phyloP scores from a whole-genome alignment of 164 flowering plant genomes.

The Tinospora cordifolia region DNA sequence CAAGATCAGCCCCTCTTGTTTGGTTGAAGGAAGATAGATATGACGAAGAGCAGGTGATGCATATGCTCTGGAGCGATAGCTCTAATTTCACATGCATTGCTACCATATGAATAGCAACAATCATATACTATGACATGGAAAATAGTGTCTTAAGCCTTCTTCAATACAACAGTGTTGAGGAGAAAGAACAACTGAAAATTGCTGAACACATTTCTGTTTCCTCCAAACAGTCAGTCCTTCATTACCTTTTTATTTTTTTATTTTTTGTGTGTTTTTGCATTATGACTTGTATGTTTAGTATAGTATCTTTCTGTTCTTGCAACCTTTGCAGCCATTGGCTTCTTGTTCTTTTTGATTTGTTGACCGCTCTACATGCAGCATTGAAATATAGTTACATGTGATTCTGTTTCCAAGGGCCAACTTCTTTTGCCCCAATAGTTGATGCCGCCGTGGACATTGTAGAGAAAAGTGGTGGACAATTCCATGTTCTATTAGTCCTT shows the following conservation, averaged over 20 bases:
- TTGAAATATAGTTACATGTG: background rate
- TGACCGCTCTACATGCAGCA: background rate
- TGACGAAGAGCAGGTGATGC: background rate
- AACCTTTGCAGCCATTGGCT: background rate
- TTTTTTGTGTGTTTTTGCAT: background rate
- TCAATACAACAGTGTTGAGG: background rate
- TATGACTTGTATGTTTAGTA: background rate
- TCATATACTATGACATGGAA: background rate
- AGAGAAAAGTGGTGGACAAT: conserved; percentile 60
- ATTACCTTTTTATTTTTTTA: too few species aligned
- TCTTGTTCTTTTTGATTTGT: background rate
- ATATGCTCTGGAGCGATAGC: background rate
- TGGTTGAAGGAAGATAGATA: background rate
- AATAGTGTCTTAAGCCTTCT: background rate
- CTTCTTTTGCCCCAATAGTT: conserved; percentile 65
- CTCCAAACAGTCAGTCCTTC: background rate
- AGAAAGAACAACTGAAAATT: background rate
- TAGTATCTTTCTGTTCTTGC: background rate
- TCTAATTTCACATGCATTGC: background rate
- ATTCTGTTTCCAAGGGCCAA: conserved; percentile 49
- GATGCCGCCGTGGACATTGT: conserved; percentile 70
- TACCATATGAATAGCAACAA: background rate
- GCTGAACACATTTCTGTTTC: background rate
- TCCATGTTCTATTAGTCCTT: conserved; percentile 59
- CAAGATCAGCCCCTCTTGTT: background rate